A percentile compares a stretch with the other conserved stretches of the same genome.
Conservation (phyloP, 257 asterid genomes). For the Cinchona pubescens region DNA sequence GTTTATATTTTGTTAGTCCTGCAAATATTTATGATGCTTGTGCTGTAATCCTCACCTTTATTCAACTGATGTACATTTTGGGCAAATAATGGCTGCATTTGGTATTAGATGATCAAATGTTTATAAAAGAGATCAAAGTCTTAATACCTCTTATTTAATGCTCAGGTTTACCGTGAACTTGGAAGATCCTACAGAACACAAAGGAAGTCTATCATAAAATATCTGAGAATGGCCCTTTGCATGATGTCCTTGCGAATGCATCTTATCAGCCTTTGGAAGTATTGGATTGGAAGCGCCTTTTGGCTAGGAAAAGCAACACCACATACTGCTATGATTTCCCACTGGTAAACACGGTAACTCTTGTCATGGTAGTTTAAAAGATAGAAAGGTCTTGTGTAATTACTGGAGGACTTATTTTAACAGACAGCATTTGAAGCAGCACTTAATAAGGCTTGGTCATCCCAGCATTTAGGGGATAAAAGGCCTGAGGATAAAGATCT, state of each 20-base stretch:
- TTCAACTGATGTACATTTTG: background rate
- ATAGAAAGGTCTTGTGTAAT: background rate
- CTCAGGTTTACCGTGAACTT: conserved; percentile 83
- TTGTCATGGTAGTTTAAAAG: background rate
- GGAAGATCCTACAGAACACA: conserved; percentile 53
- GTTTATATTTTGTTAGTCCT: conserved; percentile 23
- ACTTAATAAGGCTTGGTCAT: conserved; percentile 63
- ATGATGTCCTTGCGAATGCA: conserved; percentile 68
- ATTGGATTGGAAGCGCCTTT: conserved; percentile 84
- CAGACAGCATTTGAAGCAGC: conserved; percentile 90
- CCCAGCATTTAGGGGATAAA: conserved; percentile 34
- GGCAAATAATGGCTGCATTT: conserved; percentile 13
- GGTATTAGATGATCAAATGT: conserved; percentile 12
- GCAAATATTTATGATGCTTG: background rate
- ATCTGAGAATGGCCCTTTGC: conserved; percentile 64
- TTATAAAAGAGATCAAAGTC: conserved; percentile 16
- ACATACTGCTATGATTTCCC: conserved; percentile 98
- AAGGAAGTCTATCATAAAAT: conserved; percentile 60
- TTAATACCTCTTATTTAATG: conserved; percentile 28
- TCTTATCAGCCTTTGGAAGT: conserved; percentile 69
- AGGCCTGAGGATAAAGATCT: conserved; percentile 52
- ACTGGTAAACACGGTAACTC: conserved; percentile 52
- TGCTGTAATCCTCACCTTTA: no score
- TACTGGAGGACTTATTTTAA: conserved; percentile 21
- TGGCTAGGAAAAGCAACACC: conserved; percentile 88